Evolutionary conservation across 78 protist genomes (phyloP).

Genomic region (Cavenderia fasciculata): DNA sequence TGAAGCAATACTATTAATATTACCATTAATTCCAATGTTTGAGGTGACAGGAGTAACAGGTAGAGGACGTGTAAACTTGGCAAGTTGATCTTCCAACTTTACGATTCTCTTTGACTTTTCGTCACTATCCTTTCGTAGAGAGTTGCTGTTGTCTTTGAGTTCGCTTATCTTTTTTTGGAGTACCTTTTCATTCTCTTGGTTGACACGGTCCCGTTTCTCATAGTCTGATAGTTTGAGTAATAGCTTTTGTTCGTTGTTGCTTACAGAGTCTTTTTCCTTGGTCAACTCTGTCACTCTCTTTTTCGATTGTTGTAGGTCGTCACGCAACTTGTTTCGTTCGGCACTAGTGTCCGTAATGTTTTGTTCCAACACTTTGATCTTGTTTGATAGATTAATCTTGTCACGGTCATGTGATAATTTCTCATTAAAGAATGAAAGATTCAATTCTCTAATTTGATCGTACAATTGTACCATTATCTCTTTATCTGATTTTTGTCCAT

Average conservation of each 20-base stretch:
- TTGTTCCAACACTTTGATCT: not conserved
- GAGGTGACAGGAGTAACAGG: no score
- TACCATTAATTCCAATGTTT: no score
- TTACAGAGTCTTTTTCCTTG: conserved; percentile 26
- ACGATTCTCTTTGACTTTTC: conserved; percentile 2
- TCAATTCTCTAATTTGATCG: conserved; percentile 22
- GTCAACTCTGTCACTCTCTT: conserved; percentile 8
- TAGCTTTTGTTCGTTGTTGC: not conserved
- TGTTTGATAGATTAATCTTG: not conserved
- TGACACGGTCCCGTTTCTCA: not conserved
- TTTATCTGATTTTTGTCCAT: not conserved
- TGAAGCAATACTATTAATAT: no score
- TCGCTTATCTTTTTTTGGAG: conserved; percentile 2
- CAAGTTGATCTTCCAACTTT: conserved; percentile 18
- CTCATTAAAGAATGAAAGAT: conserved; percentile 15
- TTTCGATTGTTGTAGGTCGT: conserved; percentile 2
- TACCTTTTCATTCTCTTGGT: conserved; percentile 8
- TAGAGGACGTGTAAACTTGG: no score
- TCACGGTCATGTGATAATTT: not conserved
- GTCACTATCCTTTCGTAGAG: conserved; percentile 20
- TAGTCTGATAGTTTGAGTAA: not conserved
- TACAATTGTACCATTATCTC: not conserved
- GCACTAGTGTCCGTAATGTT: not conserved
- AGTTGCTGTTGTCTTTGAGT: not conserved
- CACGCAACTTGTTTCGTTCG: not conserved